These are phyloP conservation scores for Colletotrichum sp. DNA, from an alignment of 2,329 filamentous ascomycete genomes.

Conservation along the genomic window DNA sequence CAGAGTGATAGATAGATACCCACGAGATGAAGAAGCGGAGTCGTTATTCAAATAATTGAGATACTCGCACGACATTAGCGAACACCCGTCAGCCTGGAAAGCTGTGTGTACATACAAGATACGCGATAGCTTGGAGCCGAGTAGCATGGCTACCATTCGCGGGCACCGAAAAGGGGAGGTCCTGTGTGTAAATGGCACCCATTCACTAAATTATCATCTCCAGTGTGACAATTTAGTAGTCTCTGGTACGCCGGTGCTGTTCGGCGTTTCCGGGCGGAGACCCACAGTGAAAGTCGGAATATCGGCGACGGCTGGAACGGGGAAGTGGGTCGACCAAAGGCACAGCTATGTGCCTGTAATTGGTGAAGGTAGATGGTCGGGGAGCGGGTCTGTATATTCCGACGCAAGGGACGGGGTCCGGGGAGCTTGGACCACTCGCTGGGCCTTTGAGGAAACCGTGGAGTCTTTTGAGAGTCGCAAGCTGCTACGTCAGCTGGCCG, in stretches of 20 bases:
- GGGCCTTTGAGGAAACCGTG: constrained; percentile 30
- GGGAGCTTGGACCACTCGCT: constrained; percentile 32
- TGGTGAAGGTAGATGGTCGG: not conserved
- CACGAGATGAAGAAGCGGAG: constrained; percentile 1
- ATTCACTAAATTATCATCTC: not conserved
- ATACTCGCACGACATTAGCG: not conserved
- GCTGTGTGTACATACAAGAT: not conserved
- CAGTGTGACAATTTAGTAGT: not conserved
- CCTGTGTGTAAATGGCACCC: not conserved
- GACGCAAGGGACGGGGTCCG: not conserved
- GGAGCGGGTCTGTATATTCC: constrained; percentile 11
- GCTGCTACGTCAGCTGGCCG: constrained; percentile 1
- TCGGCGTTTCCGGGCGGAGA: not conserved
- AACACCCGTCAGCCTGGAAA: not conserved
- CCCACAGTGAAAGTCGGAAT: not conserved
- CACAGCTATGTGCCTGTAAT: not conserved
- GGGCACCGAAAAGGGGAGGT: not conserved
- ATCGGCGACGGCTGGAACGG: not conserved
- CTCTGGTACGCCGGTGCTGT: not conserved
- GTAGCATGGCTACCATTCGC: not conserved
- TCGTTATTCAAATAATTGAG: not conserved
- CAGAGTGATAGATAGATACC: constrained; percentile 21
- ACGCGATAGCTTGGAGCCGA: not conserved
- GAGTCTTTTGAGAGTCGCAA: constrained; percentile 23
- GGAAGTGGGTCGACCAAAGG: not conserved